phyloP scores from a whole-genome alignment of 495 filamentous ascomycete species.

The Thozetella sp. region DNA sequence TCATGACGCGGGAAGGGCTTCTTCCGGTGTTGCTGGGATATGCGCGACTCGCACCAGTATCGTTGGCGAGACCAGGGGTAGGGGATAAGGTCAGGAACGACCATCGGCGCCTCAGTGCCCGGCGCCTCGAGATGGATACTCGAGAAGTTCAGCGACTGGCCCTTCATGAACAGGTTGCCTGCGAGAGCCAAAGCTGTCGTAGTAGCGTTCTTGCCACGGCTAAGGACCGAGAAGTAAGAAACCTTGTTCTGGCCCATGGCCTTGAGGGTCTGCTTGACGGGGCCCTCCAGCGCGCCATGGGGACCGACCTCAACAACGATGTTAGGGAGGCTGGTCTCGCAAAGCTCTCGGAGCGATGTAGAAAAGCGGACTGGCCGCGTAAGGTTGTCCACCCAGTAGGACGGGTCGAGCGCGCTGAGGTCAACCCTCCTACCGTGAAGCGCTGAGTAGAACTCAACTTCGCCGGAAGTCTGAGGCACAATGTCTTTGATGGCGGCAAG shows the following conservation, averaged over 20 bases:
- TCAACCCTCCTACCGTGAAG: conserved; percentile 28
- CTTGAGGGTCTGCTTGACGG: conserved; percentile 59
- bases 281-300: conserved; percentile 63
- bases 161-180: conserved; percentile 39
- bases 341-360: conserved; percentile 30
- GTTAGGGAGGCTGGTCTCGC: conserved; percentile 28
- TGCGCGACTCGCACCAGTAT: conserved; percentile 51
- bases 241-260: conserved; percentile 33
- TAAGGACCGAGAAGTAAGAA: conserved; percentile 38
- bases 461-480: conserved; percentile 28
- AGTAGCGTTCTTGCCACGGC: conserved; percentile 41
- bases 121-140: conserved; percentile 31
- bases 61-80: conserved; percentile 53
- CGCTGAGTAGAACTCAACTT: conserved; percentile 43
- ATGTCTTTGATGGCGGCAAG: conserved; percentile 33
- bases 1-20: conserved; percentile 47
- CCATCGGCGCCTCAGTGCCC: conserved; percentile 36
- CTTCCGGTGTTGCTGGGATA: conserved; percentile 44
- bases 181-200: conserved; percentile 32
- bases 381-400: conserved; percentile 58
- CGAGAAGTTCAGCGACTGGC: conserved; percentile 38
- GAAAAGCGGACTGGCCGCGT: conserved; percentile 53
- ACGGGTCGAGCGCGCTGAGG: conserved; percentile 35
- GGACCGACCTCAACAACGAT: conserved; percentile 67
- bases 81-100: conserved; percentile 40